Evolutionary conservation across 768 basidiomycete species (phyloP).

Genomic region (Lactarius pseudohatsudake): DNA sequence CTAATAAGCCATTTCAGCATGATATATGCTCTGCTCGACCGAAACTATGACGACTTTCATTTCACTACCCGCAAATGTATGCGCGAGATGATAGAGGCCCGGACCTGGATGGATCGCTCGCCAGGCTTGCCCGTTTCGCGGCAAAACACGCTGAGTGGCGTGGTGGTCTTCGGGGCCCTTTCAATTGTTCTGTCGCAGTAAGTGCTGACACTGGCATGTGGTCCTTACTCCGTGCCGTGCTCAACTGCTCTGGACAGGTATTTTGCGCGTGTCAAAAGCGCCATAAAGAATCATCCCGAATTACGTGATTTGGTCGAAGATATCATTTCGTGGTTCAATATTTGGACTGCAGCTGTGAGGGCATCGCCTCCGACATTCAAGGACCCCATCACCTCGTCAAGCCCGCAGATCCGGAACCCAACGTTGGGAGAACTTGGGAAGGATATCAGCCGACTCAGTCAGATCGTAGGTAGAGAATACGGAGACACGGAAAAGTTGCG

Average conservation of each 20-base stretch:
- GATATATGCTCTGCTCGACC: slow-evolving; percentile 33
- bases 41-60: slow-evolving; percentile 34
- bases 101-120: slow-evolving; percentile 33
- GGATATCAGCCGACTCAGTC: slow-evolving; percentile 36
- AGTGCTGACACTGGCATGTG: neutral
- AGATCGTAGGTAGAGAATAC: slow-evolving; percentile 55
- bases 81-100: slow-evolving; percentile 28
- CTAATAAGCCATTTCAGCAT: slow-evolving; percentile 22
- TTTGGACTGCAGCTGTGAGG: slow-evolving; percentile 47
- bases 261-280: slow-evolving; percentile 58
- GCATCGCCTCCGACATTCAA: slow-evolving; percentile 44
- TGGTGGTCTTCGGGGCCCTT: slow-evolving; percentile 36
- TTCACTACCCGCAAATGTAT: slow-evolving; percentile 30
- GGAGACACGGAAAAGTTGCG: slow-evolving; percentile 34
- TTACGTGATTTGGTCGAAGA: slow-evolving; percentile 43
- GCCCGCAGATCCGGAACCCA: slow-evolving; percentile 39
- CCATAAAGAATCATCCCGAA: slow-evolving; percentile 46
- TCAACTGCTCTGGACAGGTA: slow-evolving; percentile 39
- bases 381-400: slow-evolving; percentile 41
- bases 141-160: slow-evolving; percentile 31
- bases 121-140: slow-evolving; percentile 16
- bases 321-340: slow-evolving; percentile 46
- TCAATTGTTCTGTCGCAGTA: slow-evolving; percentile 30
- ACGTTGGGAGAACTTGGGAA: slow-evolving; percentile 39
- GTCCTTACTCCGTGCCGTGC: neutral